Conservation (phyloP, 257 asterid species). For the Jacaranda mimosifolia region DNA sequence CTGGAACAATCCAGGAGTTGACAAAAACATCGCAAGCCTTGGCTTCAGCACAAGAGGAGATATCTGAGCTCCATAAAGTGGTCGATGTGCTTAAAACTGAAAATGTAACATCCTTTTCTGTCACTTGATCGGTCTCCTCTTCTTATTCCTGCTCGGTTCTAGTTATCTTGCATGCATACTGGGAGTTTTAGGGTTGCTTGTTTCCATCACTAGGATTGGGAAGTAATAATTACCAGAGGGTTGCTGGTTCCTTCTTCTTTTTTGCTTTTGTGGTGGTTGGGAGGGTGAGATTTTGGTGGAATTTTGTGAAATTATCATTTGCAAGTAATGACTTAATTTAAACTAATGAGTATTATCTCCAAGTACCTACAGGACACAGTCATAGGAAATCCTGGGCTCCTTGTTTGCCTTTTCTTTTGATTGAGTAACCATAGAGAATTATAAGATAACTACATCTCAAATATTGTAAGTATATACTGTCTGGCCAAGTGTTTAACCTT, state of each 20-base stretch:
- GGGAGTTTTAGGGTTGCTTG: not conserved
- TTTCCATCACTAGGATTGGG: no score
- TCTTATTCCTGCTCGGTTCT: slow-evolving; percentile 2
- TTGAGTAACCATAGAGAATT: not conserved
- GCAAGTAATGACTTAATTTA: not conserved
- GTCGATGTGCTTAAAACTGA: slow-evolving; percentile 62
- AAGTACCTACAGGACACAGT: not conserved
- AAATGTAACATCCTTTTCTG: slow-evolving; percentile 43
- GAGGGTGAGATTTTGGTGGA: no score
- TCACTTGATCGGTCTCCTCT: slow-evolving; percentile 3
- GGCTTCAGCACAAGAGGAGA: slow-evolving; percentile 71
- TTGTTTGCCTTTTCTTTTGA: not conserved
- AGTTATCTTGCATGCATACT: slow-evolving; percentile 11
- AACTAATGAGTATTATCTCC: slow-evolving; percentile 2
- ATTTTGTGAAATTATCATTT: no score
- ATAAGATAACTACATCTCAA: not conserved
- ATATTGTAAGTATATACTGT: not conserved
- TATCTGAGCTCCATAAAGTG: slow-evolving; percentile 75
- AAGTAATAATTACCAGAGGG: no score
- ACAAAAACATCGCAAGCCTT: slow-evolving; percentile 85
- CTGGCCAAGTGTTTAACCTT: not conserved
- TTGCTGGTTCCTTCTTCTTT: no score
- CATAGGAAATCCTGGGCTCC: slow-evolving; percentile 3
- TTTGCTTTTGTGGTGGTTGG: no score
- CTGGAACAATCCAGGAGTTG: slow-evolving; percentile 95